A percentile compares a stretch with the other conserved stretches of the same genome.
These are phyloP conservation scores for Ceratocystis diversiconidia DNA, from an alignment of 2,329 filamentous ascomycete genomes.

Conservation along the genomic window DNA sequence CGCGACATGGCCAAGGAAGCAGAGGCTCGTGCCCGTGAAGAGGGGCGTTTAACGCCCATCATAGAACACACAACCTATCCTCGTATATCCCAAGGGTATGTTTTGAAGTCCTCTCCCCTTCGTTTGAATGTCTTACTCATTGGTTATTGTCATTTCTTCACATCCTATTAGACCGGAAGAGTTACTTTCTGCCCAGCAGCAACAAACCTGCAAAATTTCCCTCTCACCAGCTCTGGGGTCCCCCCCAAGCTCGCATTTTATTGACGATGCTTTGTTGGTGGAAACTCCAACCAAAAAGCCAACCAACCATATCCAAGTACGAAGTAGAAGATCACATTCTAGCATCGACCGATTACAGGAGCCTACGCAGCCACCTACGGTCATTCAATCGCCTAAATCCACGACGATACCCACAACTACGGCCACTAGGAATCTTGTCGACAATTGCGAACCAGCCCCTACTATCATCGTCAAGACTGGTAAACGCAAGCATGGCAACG, in stretches of 20 bases:
- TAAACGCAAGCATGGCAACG: conserved; percentile 15
- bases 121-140: background rate
- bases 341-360: background rate
- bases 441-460: background rate
- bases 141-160: background rate
- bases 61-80: conserved; percentile 55
- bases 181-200: conserved; percentile 14
- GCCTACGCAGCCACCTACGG: background rate
- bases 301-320: background rate
- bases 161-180: conserved; percentile 8
- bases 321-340: conserved; percentile 12
- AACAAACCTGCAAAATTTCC: conserved; percentile 30
- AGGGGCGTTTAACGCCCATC: conserved; percentile 50
- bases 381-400: background rate
- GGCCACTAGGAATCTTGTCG: background rate
- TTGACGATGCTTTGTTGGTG: conserved; percentile 34
- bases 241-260: conserved; percentile 43
- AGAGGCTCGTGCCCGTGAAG: conserved; percentile 35
- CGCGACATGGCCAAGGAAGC: conserved; percentile 42
- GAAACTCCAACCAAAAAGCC: conserved; percentile 17
- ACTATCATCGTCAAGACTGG: conserved; percentile 2
- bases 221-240: conserved; percentile 58
- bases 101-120: conserved; percentile 14
- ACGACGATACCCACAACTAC: background rate
- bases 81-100: conserved; percentile 53